Base-by-base conservation (phyloP, 495 filamentous ascomycete genomes). In the Massariosphaeria phaeospora region DNA sequence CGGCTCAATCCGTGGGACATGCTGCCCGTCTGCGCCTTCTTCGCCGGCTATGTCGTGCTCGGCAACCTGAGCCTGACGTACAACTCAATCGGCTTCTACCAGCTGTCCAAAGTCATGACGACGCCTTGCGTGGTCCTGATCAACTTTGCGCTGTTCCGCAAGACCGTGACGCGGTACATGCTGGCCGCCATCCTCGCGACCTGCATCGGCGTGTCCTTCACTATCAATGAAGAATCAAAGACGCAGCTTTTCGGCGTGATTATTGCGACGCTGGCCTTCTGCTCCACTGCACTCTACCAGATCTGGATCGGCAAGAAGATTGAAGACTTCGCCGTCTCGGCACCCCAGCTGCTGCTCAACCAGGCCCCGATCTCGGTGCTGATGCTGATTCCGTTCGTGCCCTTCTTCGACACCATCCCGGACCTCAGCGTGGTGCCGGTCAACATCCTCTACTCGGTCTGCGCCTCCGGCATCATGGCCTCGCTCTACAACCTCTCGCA, bases 221-320 rank as follows among this genome's bases (percentile, higher is more conserved):
- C 46, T 55, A 67, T 42, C 59, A 66, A 42, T 48, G 52, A 40
- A 42, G 64, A 17, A 53, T 66, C 57, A 46, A 64, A 27, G 13
- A 67, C 59, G 3, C 65, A 65, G 11, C 48, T 65, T 8, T 54
- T 67, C 23, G 69, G 69, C 8, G 65, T 68, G 3, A 63, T 64
- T 3, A 64, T 72, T 39, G 69, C 69, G 1, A 51, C 62, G 26
- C 53, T 67, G 23, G 69, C 69, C 0, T 72, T 72, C 48, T 62
- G 52, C 39, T 63, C 67, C 0, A 72, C 69, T 3, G 67, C 67
- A 1, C 63, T 72, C 43, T 72, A 72, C 46, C 69, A 72, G 52
- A 67, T 72, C 15, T 70, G 67, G 67, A 72, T 72, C 40, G 68
- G 69, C 33, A 72, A 70, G 66, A 70, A 70, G 48, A 72, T 72